Percentiles rank a stretch among this genome's conserved stretches.
phyloP scores from a whole-genome alignment of 78 protist genomes.

The Protostelium mycophagum region DNA sequence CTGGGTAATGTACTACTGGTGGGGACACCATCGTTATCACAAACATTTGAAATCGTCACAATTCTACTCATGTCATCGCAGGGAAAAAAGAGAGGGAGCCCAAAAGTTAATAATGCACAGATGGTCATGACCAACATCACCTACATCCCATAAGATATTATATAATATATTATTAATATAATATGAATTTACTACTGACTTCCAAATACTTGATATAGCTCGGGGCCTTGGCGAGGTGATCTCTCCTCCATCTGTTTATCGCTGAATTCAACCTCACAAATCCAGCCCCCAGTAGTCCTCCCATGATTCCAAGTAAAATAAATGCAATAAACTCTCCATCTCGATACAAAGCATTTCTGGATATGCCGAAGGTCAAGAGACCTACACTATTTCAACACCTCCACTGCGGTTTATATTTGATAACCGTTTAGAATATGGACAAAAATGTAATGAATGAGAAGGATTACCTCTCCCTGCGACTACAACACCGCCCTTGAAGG shows the following conservation, averaged over 20 bases:
- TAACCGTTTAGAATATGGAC: too few relatives aligned
- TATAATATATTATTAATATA: too few relatives aligned
- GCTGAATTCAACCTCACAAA: constrained; percentile 34
- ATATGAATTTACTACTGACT: background rate
- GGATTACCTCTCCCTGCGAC: constrained; percentile 1
- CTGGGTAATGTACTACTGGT: background rate
- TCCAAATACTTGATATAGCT: background rate
- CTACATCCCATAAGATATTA: background rate
- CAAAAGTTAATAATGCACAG: background rate
- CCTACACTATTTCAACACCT: constrained; percentile 11
- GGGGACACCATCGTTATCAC: background rate
- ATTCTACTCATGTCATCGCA: background rate
- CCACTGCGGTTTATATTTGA: background rate
- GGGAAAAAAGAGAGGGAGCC: background rate
- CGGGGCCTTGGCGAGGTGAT: constrained; percentile 14
- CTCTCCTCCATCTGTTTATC: constrained; percentile 14
- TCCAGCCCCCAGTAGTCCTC: constrained; percentile 50
- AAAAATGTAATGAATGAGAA: background rate
- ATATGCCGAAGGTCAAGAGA: constrained; percentile 53
- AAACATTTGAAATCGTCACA: background rate
- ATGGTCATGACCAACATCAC: constrained; percentile 36
- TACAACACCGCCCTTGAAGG: background rate
- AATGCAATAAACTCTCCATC: constrained; percentile 35
- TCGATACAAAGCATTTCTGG: constrained; percentile 28
- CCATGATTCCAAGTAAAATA: constrained; percentile 25